A percentile compares a stretch with the other conserved stretches of the same genome.
phyloP scores from a whole-genome alignment of 2,329 filamentous ascomycete genomes.

The Ophiosphaerella herpotricha region DNA sequence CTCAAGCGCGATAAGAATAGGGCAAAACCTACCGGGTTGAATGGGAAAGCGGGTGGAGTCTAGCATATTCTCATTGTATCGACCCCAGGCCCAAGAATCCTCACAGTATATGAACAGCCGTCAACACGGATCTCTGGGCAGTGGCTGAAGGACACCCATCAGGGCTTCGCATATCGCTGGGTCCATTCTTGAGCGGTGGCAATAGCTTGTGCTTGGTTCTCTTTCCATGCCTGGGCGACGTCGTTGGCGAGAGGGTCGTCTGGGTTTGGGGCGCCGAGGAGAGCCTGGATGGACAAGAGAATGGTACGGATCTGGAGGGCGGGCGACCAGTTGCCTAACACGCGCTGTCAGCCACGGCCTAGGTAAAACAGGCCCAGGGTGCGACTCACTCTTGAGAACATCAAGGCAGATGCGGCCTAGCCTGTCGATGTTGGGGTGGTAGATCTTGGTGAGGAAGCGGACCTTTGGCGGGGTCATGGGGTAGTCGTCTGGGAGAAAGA shows the following conservation, averaged over 20 bases:
- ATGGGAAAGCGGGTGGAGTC: constrained; percentile 2
- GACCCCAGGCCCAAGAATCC: neutral
- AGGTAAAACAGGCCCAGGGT: neutral
- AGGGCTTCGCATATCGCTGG: constrained; percentile 68
- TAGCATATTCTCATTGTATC: neutral
- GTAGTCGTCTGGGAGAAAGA: constrained; percentile 98
- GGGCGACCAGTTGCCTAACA: constrained; percentile 93
- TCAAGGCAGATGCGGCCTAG: constrained; percentile 96
- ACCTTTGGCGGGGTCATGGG: constrained; percentile 99
- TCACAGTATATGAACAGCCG: neutral
- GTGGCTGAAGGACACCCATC: constrained; percentile 1
- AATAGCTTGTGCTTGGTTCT: constrained; percentile 90
- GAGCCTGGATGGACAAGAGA: constrained; percentile 95
- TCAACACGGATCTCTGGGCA: neutral
- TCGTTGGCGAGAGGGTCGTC: constrained; percentile 98
- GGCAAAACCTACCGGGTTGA: constrained; percentile 15
- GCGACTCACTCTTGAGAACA: constrained; percentile 83
- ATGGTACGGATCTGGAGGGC: constrained; percentile 98
- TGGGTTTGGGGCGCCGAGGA: constrained; percentile 94
- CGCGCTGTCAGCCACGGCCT: constrained; percentile 4
- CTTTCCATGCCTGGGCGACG: constrained; percentile 97
- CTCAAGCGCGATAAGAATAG: constrained; percentile 13
- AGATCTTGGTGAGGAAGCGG: constrained; percentile 97
- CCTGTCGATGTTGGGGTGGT: constrained; percentile 98
- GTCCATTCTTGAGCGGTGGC: constrained; percentile 94